These are phyloP conservation scores for Cryptosporidium tyzzeri DNA, from an alignment of 169 alveolate genomes.

Conservation along the genomic window DNA sequence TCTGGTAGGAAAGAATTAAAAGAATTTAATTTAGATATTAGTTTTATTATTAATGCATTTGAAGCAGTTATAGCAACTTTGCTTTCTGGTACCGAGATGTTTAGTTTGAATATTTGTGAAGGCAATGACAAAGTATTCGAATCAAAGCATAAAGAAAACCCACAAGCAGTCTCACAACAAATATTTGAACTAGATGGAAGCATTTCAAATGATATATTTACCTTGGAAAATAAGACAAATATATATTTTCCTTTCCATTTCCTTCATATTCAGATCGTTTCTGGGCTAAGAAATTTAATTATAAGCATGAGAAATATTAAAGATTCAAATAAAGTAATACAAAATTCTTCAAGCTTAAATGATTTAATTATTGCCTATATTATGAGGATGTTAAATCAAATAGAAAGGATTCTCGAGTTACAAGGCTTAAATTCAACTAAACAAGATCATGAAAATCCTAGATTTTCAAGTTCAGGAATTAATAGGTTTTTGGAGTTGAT, in stretches of 20 bases:
- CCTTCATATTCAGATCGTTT: constrained; percentile 41
- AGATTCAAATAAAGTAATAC: background rate
- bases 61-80: constrained; percentile 4
- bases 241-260: constrained; percentile 25
- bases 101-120: background rate
- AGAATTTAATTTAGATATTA: constrained; percentile 2
- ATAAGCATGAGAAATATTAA: background rate
- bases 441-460: background rate
- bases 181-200: constrained; percentile 51
- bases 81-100: constrained; percentile 18
- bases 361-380: constrained; percentile 18
- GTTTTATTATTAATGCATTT: background rate
- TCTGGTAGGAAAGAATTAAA: background rate
- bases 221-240: constrained; percentile 16
- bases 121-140: background rate
- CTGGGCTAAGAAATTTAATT: constrained; percentile 20
- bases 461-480: background rate
- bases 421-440: background rate
- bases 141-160: background rate
- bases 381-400: constrained; percentile 28
- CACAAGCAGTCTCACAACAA: background rate
- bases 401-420: constrained; percentile 29
- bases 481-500: constrained; percentile 19
- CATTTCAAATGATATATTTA: constrained; percentile 30
- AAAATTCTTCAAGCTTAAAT: constrained; percentile 7